Evolutionary conservation across 352 stramenopile species (phyloP).

Genomic region (Peronospora tabacina): DNA sequence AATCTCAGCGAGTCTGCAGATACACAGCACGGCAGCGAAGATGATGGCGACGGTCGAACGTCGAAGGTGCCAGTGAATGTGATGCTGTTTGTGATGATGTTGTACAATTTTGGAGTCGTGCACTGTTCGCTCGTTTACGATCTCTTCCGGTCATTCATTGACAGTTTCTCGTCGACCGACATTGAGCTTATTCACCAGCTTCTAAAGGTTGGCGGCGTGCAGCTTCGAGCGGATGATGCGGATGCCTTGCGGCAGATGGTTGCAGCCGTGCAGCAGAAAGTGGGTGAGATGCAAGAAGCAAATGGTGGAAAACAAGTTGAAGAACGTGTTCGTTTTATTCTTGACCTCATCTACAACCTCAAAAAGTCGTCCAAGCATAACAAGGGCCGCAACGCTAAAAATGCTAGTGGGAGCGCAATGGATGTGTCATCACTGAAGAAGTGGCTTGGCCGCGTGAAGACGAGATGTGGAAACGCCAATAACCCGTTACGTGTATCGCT

Average conservation of each 20-base stretch:
- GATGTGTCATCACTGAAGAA: conserved; percentile 86
- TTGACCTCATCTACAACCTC: conserved; percentile 94
- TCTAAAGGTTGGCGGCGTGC: conserved; percentile 68
- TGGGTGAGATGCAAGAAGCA: conserved; percentile 33
- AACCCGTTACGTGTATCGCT: conserved; percentile 68
- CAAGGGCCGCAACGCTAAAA: conserved; percentile 40
- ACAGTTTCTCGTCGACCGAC: conserved; percentile 62
- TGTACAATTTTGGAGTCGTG: conserved; percentile 88
- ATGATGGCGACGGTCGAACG: conserved; percentile 27
- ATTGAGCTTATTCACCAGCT: conserved; percentile 86
- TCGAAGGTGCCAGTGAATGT: conserved; percentile 77
- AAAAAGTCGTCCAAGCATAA: conserved; percentile 93
- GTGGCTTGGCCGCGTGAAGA: conserved; percentile 92
- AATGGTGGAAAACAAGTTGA: conserved; percentile 26
- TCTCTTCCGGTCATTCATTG: conserved; percentile 75
- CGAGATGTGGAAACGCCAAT: conserved; percentile 67
- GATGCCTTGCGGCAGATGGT: conserved; percentile 85
- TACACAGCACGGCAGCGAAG: conserved; percentile 9
- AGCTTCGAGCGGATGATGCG: conserved; percentile 79
- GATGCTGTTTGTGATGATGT: conserved; percentile 79
- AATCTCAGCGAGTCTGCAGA: conserved; percentile 13
- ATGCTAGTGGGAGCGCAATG: conserved; percentile 26
- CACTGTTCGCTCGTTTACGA: conserved; percentile 89
- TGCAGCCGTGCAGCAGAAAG: conserved; percentile 70
- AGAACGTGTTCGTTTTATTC: conserved; percentile 82